Evolutionary conservation across 2,329 filamentous ascomycete species (phyloP).

Genomic region (Penicillium sp.): DNA sequence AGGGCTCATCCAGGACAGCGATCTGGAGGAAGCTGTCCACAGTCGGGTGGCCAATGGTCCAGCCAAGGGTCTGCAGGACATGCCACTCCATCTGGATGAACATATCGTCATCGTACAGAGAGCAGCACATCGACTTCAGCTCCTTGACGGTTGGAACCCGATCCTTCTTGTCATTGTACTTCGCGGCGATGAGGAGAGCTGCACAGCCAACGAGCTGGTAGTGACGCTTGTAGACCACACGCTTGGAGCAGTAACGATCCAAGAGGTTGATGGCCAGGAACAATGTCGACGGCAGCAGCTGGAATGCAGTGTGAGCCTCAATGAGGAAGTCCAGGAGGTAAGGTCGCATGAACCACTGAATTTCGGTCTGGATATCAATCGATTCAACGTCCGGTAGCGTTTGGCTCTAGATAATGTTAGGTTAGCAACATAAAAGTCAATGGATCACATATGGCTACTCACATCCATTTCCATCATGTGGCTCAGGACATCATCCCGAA

Average conservation of each 20-base stretch:
- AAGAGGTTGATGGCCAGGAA: conserved; percentile 96
- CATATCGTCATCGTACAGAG: conserved; percentile 98
- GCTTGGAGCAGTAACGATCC: conserved; percentile 95
- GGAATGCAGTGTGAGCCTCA: conserved; percentile 94
- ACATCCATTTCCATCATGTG: conserved; percentile 96
- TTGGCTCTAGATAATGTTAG: conserved; percentile 60
- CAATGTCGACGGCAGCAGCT: conserved; percentile 88
- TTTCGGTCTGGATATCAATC: conserved; percentile 98
- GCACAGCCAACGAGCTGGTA: conserved; percentile 98
- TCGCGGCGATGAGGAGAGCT: conserved; percentile 91
- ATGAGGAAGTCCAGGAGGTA: conserved; percentile 98
- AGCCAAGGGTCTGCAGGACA: conserved; percentile 93
- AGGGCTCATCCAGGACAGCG: conserved; percentile 71
- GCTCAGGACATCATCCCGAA: conserved; percentile 88
- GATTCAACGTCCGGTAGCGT: conserved; percentile 94
- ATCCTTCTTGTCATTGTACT: conserved; percentile 99
- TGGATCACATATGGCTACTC: conserved; percentile 14
- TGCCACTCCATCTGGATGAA: conserved; percentile 99
- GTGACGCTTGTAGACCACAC: conserved; percentile 98
- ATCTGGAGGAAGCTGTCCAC: conserved; percentile 92
- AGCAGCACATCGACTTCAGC: conserved; percentile 98
- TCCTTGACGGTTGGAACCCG: conserved; percentile 96
- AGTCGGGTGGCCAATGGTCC: conserved; percentile 93
- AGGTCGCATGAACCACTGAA: conserved; percentile 99
- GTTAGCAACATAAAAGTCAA: background rate